Evolutionary conservation across 176 grass and related monocot genomes (phyloP), one percentile per base, ranked within the genome.

Genomic region (Eleusine coracana): DNA sequence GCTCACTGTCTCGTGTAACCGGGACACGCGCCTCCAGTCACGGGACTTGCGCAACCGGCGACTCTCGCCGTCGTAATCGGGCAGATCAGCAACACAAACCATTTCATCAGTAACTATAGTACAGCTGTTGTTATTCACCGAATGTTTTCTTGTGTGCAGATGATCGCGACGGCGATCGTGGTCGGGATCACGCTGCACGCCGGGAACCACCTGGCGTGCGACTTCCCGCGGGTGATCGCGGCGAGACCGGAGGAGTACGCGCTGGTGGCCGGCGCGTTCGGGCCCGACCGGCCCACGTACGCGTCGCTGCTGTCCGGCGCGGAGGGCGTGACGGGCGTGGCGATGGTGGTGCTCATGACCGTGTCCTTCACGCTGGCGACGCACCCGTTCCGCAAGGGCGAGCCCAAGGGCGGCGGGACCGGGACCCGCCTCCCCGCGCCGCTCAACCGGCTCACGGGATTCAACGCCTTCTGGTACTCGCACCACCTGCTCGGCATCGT

Each of bases 391-490:
- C 82, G 96, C 39, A 99, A 99, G 86, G 92, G 94, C 76, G 91
- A 90, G 41, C 64, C 77, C 62, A 79, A 83, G 59, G 83, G 1
- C 2, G 49, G 2, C 52, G 0, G 12, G 46, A 3, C 15, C 42
- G 66, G 12, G 12, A 28, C 50, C 15, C 29, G 69, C 15, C 82
- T 96, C 0, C 96, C 93, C 0, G 86, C 89, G 44, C 96, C 87
- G 4, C 72, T 99, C 7, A 89, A 94, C 83, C 85, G 93, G 0
- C 93, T 99, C 21, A 82, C 91, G 10, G 96, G 96, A 0, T 99
- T 99, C 96, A 99, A 99, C 71, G 93, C 93, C 42, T 99, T 96
- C 79, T 99, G 96, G 96, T 99, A 99, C 85, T 99, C 96, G 16
- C 96, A 99, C 85, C 96, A 99, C 80, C 93, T 99, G 5, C 92